Conservation (phyloP, 768 basidiomycete species). For the Infundibulicybe gibba region DNA sequence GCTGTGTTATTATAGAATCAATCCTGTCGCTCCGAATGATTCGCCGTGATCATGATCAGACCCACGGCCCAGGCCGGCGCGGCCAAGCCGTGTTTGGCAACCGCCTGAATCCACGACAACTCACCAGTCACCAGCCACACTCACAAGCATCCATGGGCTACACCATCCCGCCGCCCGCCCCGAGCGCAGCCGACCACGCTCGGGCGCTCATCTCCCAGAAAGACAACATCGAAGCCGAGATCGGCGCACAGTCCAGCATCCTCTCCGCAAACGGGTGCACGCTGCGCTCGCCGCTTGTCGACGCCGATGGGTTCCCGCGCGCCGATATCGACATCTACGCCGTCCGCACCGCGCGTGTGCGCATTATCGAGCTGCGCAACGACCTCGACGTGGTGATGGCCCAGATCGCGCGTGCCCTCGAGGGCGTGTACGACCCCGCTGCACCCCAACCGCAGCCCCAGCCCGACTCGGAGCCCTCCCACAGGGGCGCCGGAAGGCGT, state of each 20-base stretch:
- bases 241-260: constrained; percentile 58
- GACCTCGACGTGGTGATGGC: constrained; percentile 67
- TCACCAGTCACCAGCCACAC: too few species aligned
- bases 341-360: constrained; percentile 68
- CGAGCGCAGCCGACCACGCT: constrained; percentile 50
- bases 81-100: too few species aligned
- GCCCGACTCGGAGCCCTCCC: too few species aligned
- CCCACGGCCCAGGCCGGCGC: too few species aligned
- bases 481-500: too few species aligned
- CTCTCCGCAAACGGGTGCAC: constrained; percentile 61
- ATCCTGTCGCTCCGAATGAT: too few species aligned
- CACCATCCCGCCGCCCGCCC: constrained; percentile 37
- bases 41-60: too few species aligned
- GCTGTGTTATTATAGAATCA: too few species aligned
- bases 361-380: constrained; percentile 79
- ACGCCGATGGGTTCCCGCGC: constrained; percentile 86
- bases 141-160: constrained; percentile 34
- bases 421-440: constrained; percentile 62
- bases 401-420: constrained; percentile 63
- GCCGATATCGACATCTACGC: constrained; percentile 83
- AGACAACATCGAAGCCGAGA: constrained; percentile 68
- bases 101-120: too few species aligned
- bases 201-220: constrained; percentile 65
- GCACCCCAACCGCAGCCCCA: too few species aligned
- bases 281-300: constrained; percentile 75